Conservation (phyloP, 306 rosid genomes). For the Sicyos edulis region DNA sequence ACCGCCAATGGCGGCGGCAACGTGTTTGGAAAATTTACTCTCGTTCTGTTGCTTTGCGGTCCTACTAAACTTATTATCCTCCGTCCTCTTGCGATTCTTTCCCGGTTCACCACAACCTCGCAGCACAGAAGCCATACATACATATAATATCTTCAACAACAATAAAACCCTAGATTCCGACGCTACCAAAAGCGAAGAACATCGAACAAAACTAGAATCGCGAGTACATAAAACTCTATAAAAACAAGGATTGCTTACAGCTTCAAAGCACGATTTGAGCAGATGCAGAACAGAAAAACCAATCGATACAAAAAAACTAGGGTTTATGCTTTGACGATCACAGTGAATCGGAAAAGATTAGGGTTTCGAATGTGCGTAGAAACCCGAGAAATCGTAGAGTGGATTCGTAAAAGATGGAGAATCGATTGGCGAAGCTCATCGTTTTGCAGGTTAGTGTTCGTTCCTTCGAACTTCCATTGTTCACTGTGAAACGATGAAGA, state of each 20-base stretch:
- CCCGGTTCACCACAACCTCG: conserved; percentile 27
- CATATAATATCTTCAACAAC: conserved; percentile 14
- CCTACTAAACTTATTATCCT: conserved; percentile 21
- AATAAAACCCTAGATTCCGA: conserved; percentile 16
- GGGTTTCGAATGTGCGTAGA: not conserved
- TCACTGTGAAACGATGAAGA: conserved; percentile 21
- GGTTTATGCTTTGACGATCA: conserved; percentile 17
- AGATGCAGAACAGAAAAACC: not conserved
- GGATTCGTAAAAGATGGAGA: not conserved
- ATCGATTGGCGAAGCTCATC: conserved; percentile 9
- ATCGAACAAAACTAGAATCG: not conserved
- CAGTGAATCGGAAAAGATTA: not conserved
- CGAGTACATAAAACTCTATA: not conserved
- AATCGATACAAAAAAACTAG: not conserved
- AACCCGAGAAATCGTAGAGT: not conserved
- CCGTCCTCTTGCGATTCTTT: conserved; percentile 18
- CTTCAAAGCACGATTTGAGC: not conserved
- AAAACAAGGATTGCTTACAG: not conserved
- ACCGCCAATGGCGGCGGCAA: conserved; percentile 21
- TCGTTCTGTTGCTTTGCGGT: conserved; percentile 24
- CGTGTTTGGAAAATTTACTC: conserved; percentile 24
- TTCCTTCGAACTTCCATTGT: conserved; percentile 12
- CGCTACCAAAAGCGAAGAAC: not conserved
- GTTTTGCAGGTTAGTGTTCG: conserved; percentile 3
- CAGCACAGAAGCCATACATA: conserved; percentile 36